Evolutionary conservation across 352 stramenopile genomes (phyloP).

Genomic region (Discostella stelligera): DNA sequence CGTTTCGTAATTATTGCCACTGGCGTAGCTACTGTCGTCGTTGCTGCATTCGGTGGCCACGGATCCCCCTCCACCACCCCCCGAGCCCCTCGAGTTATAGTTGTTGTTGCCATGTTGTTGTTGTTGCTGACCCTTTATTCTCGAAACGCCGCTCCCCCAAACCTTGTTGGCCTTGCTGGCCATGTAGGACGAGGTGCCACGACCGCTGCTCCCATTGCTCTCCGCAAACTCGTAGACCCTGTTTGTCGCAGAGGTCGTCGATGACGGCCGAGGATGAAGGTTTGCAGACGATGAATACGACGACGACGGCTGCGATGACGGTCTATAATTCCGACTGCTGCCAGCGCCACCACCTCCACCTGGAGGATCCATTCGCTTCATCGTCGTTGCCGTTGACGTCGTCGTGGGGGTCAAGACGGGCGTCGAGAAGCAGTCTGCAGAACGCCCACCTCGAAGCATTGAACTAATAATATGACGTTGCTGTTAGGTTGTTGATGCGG

Average conservation of each 20-base stretch:
- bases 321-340: background rate
- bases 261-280: background rate
- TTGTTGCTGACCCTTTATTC: background rate
- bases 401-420: background rate
- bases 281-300: background rate
- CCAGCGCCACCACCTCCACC: background rate
- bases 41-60: background rate
- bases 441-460: background rate
- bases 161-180: background rate
- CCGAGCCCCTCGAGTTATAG: too few species aligned
- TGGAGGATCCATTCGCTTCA: background rate
- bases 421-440: background rate
- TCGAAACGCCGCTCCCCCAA: background rate
- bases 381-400: background rate
- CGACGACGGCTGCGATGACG: background rate
- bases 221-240: background rate
- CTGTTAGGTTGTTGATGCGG: too few species aligned
- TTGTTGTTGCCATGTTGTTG: too few species aligned
- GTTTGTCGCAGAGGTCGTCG: background rate
- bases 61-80: background rate
- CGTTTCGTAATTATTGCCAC: constrained; percentile 18
- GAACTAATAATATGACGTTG: background rate
- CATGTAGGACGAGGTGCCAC: too few species aligned
- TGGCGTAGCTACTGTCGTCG: background rate
- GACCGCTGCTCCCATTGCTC: background rate